A percentile compares a stretch with the other conserved stretches of the same genome.
Evolutionary conservation across 2,329 filamentous ascomycete genomes (phyloP).

Genomic region (Emmonsiellopsis sp.): DNA sequence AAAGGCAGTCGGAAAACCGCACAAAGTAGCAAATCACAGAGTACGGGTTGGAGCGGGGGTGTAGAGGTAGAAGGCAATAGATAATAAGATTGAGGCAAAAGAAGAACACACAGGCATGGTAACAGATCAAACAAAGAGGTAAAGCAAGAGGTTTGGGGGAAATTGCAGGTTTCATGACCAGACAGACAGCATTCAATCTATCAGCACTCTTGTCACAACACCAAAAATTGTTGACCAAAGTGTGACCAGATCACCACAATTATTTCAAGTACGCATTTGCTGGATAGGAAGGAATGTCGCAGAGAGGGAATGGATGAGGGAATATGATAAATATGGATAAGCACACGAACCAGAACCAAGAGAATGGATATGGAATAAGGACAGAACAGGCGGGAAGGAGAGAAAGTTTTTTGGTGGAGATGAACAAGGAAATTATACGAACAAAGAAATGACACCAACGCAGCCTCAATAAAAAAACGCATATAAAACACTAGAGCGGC

Average conservation of each 20-base stretch:
- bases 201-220: too few relatives aligned
- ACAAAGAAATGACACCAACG: background rate
- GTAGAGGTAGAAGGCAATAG: background rate
- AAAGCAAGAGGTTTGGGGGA: too few relatives aligned
- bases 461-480: too few relatives aligned
- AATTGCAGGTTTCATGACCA: too few relatives aligned
- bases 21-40: background rate
- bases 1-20: background rate
- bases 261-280: background rate
- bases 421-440: background rate
- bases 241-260: too few relatives aligned
- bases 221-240: too few relatives aligned
- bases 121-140: too few relatives aligned
- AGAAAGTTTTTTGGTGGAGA: background rate
- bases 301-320: background rate
- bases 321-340: background rate
- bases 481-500: too few relatives aligned
- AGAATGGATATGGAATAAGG: slow-evolving; percentile 4
- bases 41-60: too few relatives aligned
- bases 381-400: too few relatives aligned
- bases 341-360: background rate
- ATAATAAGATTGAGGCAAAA: background rate
- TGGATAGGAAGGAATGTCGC: background rate
- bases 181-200: too few relatives aligned
- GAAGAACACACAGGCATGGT: background rate